Conservation (phyloP, 2,329 filamentous ascomycete genomes). For the Talaromyces atroroseus region DNA sequence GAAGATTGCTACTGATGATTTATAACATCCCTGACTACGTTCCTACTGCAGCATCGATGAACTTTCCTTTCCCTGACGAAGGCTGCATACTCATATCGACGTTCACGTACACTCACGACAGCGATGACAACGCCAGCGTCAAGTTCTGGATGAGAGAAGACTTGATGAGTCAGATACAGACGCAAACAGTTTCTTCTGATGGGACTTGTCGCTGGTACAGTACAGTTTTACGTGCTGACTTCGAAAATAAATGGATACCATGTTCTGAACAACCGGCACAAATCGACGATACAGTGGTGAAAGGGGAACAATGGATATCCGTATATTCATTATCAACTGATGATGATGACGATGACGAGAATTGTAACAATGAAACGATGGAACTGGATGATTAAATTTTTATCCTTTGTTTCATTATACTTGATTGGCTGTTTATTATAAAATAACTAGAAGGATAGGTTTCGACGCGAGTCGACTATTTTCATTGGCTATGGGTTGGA, state of each 20-base stretch:
- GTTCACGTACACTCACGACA: background rate
- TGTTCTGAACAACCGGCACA: background rate
- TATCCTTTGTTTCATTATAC: background rate
- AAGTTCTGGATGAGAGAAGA: slow-evolving; percentile 14
- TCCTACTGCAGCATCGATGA: background rate
- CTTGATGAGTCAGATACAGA: background rate
- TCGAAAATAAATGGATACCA: background rate
- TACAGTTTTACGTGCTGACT: background rate
- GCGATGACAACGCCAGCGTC: background rate
- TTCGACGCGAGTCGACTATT: background rate
- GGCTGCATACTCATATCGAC: slow-evolving; percentile 8
- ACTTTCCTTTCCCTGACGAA: slow-evolving; percentile 2
- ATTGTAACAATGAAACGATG: background rate
- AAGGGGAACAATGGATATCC: background rate
- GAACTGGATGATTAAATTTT: background rate
- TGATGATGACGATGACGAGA: background rate
- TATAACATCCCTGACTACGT: background rate
- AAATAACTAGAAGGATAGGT: background rate
- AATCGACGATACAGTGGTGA: background rate
- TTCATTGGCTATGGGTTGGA: background rate
- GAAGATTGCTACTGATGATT: background rate
- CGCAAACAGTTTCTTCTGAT: background rate
- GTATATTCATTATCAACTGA: background rate
- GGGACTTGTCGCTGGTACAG: slow-evolving; percentile 2
- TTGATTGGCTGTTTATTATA: background rate